phyloP scores from a whole-genome alignment of 1,284 basidiomycete species.

The Leccinum fallax region DNA sequence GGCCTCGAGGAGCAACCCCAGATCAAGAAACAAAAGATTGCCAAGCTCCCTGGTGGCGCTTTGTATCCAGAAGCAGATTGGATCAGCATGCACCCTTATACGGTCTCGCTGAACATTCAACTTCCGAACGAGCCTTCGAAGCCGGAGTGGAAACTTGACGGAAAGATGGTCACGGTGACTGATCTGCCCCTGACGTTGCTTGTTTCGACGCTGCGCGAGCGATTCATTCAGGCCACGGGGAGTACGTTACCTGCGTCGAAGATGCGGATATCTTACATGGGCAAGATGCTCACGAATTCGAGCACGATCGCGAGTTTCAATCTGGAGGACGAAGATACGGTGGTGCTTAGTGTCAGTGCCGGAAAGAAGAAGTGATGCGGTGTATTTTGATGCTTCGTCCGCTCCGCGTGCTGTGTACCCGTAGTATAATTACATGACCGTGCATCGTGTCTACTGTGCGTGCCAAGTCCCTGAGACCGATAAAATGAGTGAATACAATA shows the following conservation, averaged over 20 bases:
- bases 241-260: slow-evolving; percentile 76
- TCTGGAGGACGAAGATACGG: slow-evolving; percentile 83
- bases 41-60: slow-evolving; percentile 78
- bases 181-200: slow-evolving; percentile 82
- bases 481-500: slow-evolving; percentile 27
- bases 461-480: slow-evolving; percentile 7
- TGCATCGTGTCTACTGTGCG: slow-evolving; percentile 13
- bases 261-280: slow-evolving; percentile 75
- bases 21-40: slow-evolving; percentile 82
- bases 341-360: slow-evolving; percentile 77
- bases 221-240: slow-evolving; percentile 76
- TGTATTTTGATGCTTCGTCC: slow-evolving; percentile 3
- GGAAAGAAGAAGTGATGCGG: slow-evolving; percentile 67
- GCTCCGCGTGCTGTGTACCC: slow-evolving; percentile 5
- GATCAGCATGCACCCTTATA: slow-evolving; percentile 86
- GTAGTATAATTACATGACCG: slow-evolving; percentile 20
- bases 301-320: slow-evolving; percentile 86
- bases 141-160: slow-evolving; percentile 92
- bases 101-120: slow-evolving; percentile 82
- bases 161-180: slow-evolving; percentile 70
- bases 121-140: slow-evolving; percentile 79
- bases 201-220: slow-evolving; percentile 86
- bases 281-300: slow-evolving; percentile 85
- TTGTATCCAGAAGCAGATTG: slow-evolving; percentile 86
- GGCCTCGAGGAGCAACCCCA: slow-evolving; percentile 65